Base-by-base conservation (phyloP, 306 rosid genomes). In the Comarum palustre region DNA sequence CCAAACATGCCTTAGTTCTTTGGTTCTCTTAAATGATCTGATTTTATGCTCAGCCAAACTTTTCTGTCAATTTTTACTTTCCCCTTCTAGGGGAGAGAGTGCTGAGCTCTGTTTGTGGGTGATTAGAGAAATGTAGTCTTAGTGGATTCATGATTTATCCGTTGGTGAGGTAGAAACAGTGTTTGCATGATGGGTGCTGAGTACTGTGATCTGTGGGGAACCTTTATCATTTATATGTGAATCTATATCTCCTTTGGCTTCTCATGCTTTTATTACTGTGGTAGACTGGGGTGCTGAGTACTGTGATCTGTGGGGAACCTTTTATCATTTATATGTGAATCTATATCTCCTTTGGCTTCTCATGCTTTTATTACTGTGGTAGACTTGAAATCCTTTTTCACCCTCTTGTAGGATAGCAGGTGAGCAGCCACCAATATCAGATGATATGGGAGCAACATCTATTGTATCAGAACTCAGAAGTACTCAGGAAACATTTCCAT, bases 351-450 rank as follows among this genome's bases (percentile, higher is more conserved):
- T 60, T 63, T 71, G 51, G 20, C 42, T 74, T 64, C 66, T 41
- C 74, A 17, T 61, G 67, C 67, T 61, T 61, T 46, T 42, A 68
- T 47, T 64, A 47, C 60, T 32, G 43, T 63, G 17, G 4, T 38
- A 54, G 77, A 73, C 68, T 77, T 66, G 64, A 75, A 71, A 57
- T 50, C 75, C 70, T 15, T 58, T 76, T 66, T 39, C 51, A 20
- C 55, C 50, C 14, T 64, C 71, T 78, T 83, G 84, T 85, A 94
- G 97, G 91, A 76, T 75, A 66, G 66, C 82, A 76, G 81, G 82
- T 84, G 77, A 84, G 50, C 78, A 75, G 74, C 77, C 69, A 69
- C 77, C 73, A 71, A 69, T 77, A 42, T 79, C 85, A 75, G 87
- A 82, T 85, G 87, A 70, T 81, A 75, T 64, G 43, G 87, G 75